Base-by-base conservation (phyloP, 805 yeast genomes). In the Yarrowia sp. region DNA sequence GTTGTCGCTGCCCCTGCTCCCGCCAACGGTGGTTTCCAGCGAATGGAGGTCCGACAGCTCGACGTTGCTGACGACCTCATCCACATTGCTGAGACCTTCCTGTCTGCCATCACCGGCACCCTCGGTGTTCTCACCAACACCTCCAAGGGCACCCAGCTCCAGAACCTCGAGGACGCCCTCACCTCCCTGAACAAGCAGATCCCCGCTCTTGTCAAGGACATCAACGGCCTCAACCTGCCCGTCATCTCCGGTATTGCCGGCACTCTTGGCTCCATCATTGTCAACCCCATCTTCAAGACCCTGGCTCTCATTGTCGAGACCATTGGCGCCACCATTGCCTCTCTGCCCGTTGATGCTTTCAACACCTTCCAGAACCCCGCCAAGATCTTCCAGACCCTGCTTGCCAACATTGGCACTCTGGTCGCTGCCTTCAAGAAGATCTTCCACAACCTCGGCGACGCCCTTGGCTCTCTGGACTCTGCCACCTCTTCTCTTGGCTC, bases 401-500 rank as follows among this genome's bases (percentile, higher is more conserved):
- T 61, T 10, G 14, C 55, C 36, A 35, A 61, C 67, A 61, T 61
- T 19, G 42, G 56, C 14, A 9, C 53, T 22, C 67, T 56, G 9
- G 12, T 35, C 11, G 38, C 14, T n/a, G 46, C 63, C 26, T 56
- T 56, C 48, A 5, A 41, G 48, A 41, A 26, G 38, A 56, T 56
- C 48, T 56, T 56, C 63, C 22, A 9, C 48, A n/a, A 22, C 38
- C 63, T 56, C 10, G 63, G 63, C 1, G 63, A 41, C 11, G 48
- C 40, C 41, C 46, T 56, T n/a, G 38, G 48, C 22, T n/a, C 48
- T 41, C 48, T 56, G 8, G 5, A 15, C 26, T 56, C 63, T n/a
- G 63, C 63, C 48, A 56, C 63, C 48, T 56, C 63, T 56, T 41
- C 63, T 56, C 63, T 56, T 56, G 63, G 63, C 63, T 56, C 63